Evolutionary conservation across 192 early-diverging fungal species (phyloP).

Genomic region (Mortierella hygrophila): DNA sequence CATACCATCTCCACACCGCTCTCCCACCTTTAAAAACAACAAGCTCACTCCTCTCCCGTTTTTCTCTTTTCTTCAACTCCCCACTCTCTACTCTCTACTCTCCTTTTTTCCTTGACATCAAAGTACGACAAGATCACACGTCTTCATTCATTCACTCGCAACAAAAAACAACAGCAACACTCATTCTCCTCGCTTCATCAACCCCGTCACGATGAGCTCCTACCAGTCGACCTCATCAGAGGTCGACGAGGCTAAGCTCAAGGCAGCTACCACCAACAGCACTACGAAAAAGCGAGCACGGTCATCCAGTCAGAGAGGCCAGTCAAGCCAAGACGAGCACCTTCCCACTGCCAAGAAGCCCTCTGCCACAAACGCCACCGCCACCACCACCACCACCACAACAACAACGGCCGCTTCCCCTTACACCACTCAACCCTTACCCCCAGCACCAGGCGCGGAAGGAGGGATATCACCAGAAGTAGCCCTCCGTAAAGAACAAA

Average conservation of each 20-base stretch:
- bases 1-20: too few species aligned
- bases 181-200: neutral
- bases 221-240: slow-evolving; percentile 1
- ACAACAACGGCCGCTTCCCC: neutral
- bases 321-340: neutral
- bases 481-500: slow-evolving; percentile 75
- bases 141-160: neutral
- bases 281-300: neutral
- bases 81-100: too few species aligned
- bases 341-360: neutral
- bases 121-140: too few species aligned
- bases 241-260: neutral
- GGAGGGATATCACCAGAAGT: neutral
- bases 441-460: neutral
- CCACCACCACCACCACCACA: neutral
- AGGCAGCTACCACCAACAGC: neutral
- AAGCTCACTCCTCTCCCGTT: too few species aligned
- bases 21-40: too few species aligned
- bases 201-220: neutral
- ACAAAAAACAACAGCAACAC: neutral
- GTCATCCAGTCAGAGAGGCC: neutral
- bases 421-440: neutral
- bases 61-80: too few species aligned
- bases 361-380: neutral
- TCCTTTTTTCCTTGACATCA: too few species aligned